These are phyloP conservation scores for Suillus cothurnatus DNA, from an alignment of 768 basidiomycete genomes.

Conservation along the genomic window DNA sequence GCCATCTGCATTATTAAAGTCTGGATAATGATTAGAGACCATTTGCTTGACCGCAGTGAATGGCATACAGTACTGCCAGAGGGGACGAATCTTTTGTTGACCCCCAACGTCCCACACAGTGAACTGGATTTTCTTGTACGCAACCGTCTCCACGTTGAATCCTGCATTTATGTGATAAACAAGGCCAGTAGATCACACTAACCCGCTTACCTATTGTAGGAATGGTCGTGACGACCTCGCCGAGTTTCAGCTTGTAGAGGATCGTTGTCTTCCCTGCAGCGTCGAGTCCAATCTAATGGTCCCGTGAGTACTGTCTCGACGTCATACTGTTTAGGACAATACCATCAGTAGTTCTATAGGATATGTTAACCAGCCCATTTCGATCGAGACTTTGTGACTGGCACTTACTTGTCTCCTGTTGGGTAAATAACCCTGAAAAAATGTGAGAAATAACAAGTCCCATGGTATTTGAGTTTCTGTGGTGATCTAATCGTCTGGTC, in stretches of 20 bases:
- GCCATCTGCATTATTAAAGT: constrained; percentile 94
- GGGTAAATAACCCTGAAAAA: background rate
- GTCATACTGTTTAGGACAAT: background rate
- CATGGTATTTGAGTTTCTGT: background rate
- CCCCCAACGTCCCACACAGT: constrained; percentile 98
- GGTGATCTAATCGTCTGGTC: background rate
- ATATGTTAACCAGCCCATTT: background rate
- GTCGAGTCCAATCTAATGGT: constrained; percentile 77
- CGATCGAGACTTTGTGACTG: background rate
- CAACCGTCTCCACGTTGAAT: constrained; percentile 99
- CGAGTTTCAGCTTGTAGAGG: constrained; percentile 97
- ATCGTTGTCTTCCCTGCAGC: constrained; percentile 99
- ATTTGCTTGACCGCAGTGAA: background rate
- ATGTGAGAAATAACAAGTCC: background rate
- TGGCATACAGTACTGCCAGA: constrained; percentile 80
- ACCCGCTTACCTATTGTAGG: constrained; percentile 67
- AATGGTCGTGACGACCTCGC: constrained; percentile 98
- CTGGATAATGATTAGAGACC: background rate
- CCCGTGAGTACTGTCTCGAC: background rate
- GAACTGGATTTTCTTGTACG: constrained; percentile 97
- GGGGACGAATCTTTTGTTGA: constrained; percentile 96
- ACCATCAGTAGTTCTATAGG: background rate
- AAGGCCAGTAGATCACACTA: background rate
- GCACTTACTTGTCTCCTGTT: background rate
- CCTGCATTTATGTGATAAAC: constrained; percentile 39